Base-by-base conservation (phyloP, 2,329 filamentous ascomycete species). In the Huntiella bhutanensis region DNA sequence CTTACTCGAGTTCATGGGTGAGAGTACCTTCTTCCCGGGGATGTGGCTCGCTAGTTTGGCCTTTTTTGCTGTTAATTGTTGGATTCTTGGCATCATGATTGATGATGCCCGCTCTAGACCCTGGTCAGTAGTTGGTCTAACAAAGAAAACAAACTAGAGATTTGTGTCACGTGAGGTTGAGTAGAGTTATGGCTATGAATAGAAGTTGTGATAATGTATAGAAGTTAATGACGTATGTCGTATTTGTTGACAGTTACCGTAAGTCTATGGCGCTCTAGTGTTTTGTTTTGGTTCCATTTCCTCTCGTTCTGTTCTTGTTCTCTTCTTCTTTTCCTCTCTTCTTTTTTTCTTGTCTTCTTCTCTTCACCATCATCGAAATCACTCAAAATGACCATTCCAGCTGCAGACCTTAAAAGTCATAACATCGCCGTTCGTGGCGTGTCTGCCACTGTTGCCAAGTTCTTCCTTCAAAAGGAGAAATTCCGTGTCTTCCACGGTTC, bases 51-150 rank as follows among this genome's bases (percentile, higher is more conserved):
- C 84, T 0, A 80, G 82, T 0, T 60, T 93, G 11, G 63, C 64
- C 0, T 96, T 98, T 64, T 96, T 95, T 58, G 59, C 76, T 1
- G 73, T 86, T 12, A 96, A 98, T 59, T 79, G 77, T 54, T 92
- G 84, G 77, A 83, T 96, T 46, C 59, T 98, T 35, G 82, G 83
- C 0, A 66, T 92, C 41, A 77, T 96, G 38, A 71, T 95, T 5
- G 58, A 59, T 2, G 91, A 96, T 60, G 68, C 67, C 5, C 22
- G 22, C 5, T 17, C 11, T n/a, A 40, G n/a, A 15, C 16, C 17
- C 15, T 10, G 11, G 16, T 22, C 33, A 7, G 17, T 33, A 15
- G 17, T 35, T 42, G 7, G 12, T 11, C 8, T 8, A 1, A 16
- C 15, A 33, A 39, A 43, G 37, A 39, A 47, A 39, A 19, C 33